Evolutionary conservation across 768 basidiomycete genomes (phyloP).

Genomic region (Pulveroboletus sp.): DNA sequence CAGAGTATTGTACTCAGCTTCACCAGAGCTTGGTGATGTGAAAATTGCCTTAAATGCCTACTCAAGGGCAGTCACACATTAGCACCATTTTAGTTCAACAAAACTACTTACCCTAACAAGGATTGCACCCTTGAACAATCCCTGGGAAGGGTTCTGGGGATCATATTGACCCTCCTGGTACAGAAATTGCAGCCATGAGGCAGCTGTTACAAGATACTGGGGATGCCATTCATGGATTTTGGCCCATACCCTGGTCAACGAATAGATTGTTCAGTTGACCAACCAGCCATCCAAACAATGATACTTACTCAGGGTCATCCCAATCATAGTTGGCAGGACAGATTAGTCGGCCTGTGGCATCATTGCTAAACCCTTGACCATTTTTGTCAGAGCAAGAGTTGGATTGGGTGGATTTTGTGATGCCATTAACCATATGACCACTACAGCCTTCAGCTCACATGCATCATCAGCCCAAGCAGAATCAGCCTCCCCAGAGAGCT

Average conservation of each 20-base stretch:
- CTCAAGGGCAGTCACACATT: too few species aligned
- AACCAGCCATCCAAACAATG: too few species aligned
- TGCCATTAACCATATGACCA: not conserved
- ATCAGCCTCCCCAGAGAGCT: not conserved
- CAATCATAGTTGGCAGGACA: not conserved
- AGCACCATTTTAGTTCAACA: too few species aligned
- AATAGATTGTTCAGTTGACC: too few species aligned
- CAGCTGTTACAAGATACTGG: not conserved
- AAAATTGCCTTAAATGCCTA: conserved; percentile 1
- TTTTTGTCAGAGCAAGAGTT: too few species aligned
- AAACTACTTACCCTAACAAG: not conserved
- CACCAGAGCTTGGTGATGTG: not conserved
- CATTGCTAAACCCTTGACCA: not conserved
- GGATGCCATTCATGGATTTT: not conserved
- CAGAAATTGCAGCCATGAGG: not conserved
- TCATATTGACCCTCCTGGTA: not conserved
- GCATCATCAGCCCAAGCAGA: not conserved
- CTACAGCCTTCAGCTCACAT: not conserved
- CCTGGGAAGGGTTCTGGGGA: not conserved
- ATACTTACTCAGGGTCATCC: not conserved
- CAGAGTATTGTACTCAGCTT: not conserved
- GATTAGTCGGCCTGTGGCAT: not conserved
- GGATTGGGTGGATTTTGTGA: too few species aligned
- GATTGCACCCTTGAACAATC: not conserved
- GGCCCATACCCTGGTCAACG: not conserved